Base-by-base conservation (phyloP, 78 protist genomes). In the slime mould (Dictyostelium discoideum) region DNA sequence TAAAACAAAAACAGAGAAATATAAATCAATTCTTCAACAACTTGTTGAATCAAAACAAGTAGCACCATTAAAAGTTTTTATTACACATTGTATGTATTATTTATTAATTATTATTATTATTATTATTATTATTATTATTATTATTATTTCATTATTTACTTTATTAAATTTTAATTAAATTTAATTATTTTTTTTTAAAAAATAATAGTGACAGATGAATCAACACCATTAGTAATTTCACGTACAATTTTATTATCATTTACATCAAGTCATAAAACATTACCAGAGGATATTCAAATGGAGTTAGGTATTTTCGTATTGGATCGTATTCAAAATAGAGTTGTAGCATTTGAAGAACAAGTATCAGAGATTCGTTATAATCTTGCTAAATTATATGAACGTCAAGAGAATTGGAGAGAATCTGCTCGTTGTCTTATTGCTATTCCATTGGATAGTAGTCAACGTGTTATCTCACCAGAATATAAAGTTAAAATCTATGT, bases 381-480 rank as follows among this genome's bases (percentile, higher is more conserved):
- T 42, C 46, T 97, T 20, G 97, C 98, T 0, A 73, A 42, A 20
- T 50, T 97, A 10, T 86, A 85, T 57, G 98, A 97, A 73, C 24
- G 50, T 46, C 97, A 97, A 72, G 98, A 97, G 60, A 74, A 96
- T n/a, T 97, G 96, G 96, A 46, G 86, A 73, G 94, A 87, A 37
- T 97, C 98, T 2, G 98, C 98, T 14, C 42, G 74, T 26, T 80
- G 86, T 86, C 92, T 97, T 11, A 69, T 73, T 3, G 98, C 96
- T 16, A 97, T 97, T 48, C 98, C 98, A 24, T 86, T 97, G 60
- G 98, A 97, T 86, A 83, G 97, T 13, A 94, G 98, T 84, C 92
- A 90, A 76, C 84, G 98, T 48, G 92, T 92, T 39, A 88, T 97
- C 39, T 84, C 79, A 32, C 94, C 94, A 78, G 98, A 96, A 57